phyloP scores from a whole-genome alignment of 345 rosid genomes.

The Cardamine resedifolia region DNA sequence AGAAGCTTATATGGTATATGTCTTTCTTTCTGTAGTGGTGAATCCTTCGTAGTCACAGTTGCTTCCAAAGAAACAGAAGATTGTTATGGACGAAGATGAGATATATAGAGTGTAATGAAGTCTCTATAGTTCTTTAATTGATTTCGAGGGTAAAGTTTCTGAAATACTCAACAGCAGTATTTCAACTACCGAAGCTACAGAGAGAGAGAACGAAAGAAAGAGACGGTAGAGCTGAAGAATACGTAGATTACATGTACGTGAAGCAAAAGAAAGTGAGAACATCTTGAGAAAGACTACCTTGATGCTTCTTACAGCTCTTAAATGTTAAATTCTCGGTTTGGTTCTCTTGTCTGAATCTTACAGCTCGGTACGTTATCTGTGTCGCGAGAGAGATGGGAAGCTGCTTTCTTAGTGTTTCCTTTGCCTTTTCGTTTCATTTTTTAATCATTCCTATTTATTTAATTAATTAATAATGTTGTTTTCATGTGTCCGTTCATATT shows the following conservation, averaged over 20 bases:
- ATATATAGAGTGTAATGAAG: slow-evolving; percentile 32
- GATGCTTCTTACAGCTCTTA: slow-evolving; percentile 17
- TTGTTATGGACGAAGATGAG: slow-evolving; percentile 15
- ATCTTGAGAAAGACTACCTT: slow-evolving; percentile 26
- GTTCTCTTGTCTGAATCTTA: slow-evolving; percentile 32
- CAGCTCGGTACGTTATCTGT: neutral
- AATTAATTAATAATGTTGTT: slow-evolving; percentile 8
- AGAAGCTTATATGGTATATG: slow-evolving; percentile 22
- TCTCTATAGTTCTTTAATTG: slow-evolving; percentile 3
- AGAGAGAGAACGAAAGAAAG: slow-evolving; percentile 17
- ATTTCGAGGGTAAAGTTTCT: slow-evolving; percentile 41
- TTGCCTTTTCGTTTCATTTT: slow-evolving; percentile 19
- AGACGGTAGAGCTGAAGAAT: slow-evolving; percentile 40
- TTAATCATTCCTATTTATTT: neutral
- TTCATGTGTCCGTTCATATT: slow-evolving; percentile 28
- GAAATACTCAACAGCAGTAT: slow-evolving; percentile 50
- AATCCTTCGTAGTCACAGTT: slow-evolving; percentile 15
- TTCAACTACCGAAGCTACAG: slow-evolving; percentile 45
- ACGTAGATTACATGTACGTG: slow-evolving; percentile 53
- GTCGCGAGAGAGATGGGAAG: slow-evolving; percentile 43
- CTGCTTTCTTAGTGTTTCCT: slow-evolving; percentile 50
- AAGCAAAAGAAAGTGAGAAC: slow-evolving; percentile 57
- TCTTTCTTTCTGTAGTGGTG: neutral
- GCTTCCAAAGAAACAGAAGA: slow-evolving; percentile 35
- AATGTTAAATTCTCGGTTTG: neutral